Evolutionary conservation across 1,284 basidiomycete species (phyloP), one percentile per base, ranked within the genome.

Genomic region (Cutaneotrichosporon sp.): DNA sequence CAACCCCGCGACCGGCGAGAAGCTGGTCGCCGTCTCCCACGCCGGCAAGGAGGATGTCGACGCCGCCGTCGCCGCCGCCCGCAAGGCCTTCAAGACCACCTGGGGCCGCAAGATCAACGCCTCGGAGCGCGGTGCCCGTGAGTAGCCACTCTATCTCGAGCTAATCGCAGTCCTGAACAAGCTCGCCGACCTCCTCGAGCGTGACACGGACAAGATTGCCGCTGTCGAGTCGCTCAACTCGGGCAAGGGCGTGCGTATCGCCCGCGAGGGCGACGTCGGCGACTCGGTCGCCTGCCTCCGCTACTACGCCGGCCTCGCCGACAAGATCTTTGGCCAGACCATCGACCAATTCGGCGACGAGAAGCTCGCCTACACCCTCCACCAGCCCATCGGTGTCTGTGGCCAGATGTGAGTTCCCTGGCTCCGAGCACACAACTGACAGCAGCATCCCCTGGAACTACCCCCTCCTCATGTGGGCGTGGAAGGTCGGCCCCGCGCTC

Each of bases 381-480:
- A 94, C 78, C 94, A 97, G 67, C 93, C 95, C 31, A 90, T 97
- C 71, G 94, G 94, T 52, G 94, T 97, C 43, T 93, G 89, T 72
- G 92, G 89, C 14, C 90, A 92, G 73, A 93, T 94, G 89, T 90
- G 73, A 69, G 85, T 79, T 5, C 2, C 16, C n/a, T n/a, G n/a
- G n/a, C n/a, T n/a, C n/a, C n/a, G n/a, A n/a, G n/a, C n/a, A n/a
- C n/a, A 27, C 1, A 29, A n/a, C 56, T 62, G 22, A 61, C 60
- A n/a, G 11, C 71, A 91, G 90, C 69, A 92, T 92, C 67, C 90
- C 90, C 13, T 92, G 89, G 90, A 94, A 94, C 81, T 95, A 93
- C 77, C 93, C 92, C 16, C 89, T 95, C 75, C 86, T 86, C 69
- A 93, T 95, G 91, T 91, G 90, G 87, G 83, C 88, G 5, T 95